These are phyloP conservation scores for Neocucurbitaria cava DNA, from an alignment of 2,329 filamentous ascomycete species.

Conservation along the genomic window DNA sequence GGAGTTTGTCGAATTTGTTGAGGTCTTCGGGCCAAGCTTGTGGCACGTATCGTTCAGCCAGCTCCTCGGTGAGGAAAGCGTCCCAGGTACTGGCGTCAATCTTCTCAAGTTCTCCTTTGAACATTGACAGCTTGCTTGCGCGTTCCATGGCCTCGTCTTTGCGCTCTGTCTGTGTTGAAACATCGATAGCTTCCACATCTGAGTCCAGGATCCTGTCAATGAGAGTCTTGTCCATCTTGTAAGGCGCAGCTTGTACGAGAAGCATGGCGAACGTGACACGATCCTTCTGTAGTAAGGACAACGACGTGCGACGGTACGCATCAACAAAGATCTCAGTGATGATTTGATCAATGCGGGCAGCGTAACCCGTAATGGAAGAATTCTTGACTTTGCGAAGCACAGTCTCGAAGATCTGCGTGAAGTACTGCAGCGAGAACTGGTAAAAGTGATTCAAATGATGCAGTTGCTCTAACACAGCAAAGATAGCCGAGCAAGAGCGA, in stretches of 20 bases:
- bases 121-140: constrained; percentile 71
- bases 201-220: constrained; percentile 88
- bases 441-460: constrained; percentile 99
- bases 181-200: constrained; percentile 75
- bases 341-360: constrained; percentile 84
- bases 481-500: constrained; percentile 93
- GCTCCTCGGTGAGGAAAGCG: constrained; percentile 81
- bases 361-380: constrained; percentile 75
- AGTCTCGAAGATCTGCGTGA: constrained; percentile 94
- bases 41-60: constrained; percentile 85
- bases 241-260: constrained; percentile 93
- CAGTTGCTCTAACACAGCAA: constrained; percentile 93
- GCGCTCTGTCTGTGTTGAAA: constrained; percentile 71
- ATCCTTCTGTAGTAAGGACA: constrained; percentile 92
- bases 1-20: constrained; percentile 73
- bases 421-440: constrained; percentile 98
- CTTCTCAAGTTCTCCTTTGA: constrained; percentile 75
- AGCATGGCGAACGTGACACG: constrained; percentile 93
- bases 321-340: constrained; percentile 90
- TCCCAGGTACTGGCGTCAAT: constrained; percentile 74
- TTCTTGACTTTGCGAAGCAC: constrained; percentile 83
- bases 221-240: constrained; percentile 88
- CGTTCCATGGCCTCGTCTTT: constrained; percentile 73
- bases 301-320: constrained; percentile 90
- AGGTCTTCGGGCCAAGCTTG: constrained; percentile 72